These are phyloP conservation scores for Monosporascus sp. DNA, from an alignment of 2,329 filamentous ascomycete genomes.

Conservation along the genomic window DNA sequence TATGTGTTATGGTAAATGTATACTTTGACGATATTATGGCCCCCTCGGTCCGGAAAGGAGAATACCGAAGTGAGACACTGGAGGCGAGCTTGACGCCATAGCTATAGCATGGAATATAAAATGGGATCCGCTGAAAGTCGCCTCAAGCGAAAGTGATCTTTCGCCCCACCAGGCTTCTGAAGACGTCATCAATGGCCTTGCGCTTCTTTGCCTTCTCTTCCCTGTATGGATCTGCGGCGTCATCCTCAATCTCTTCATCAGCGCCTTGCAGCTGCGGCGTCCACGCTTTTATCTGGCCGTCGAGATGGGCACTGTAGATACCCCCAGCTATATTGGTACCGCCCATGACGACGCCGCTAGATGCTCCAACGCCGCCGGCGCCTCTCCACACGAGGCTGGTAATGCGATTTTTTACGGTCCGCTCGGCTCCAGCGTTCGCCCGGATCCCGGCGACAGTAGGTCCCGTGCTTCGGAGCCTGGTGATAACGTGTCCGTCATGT, in stretches of 20 bases:
- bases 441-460: conserved; percentile 42
- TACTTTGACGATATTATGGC: not conserved
- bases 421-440: conserved; percentile 39
- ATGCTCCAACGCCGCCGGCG: conserved; percentile 52
- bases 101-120: not conserved
- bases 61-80: not conserved
- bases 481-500: conserved; percentile 68
- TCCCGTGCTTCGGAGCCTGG: conserved; percentile 62
- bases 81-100: too few species aligned
- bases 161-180: conserved; percentile 66
- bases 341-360: conserved; percentile 55
- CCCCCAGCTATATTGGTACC: conserved; percentile 46
- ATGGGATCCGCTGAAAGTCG: not conserved
- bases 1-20: too few species aligned
- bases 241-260: conserved; percentile 43
- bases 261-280: conserved; percentile 51
- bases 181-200: conserved; percentile 74
- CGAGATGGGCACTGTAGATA: conserved; percentile 75
- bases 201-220: conserved; percentile 62
- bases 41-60: not conserved
- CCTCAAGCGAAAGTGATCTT: conserved; percentile 55
- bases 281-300: conserved; percentile 82
- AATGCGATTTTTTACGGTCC: conserved; percentile 61
- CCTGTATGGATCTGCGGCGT: conserved; percentile 27
- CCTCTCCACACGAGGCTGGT: conserved; percentile 71